Evolutionary conservation across 2,329 filamentous ascomycete species (phyloP), one percentile per base, ranked within the genome.

Genomic region (Pyrenophora tritici-repentis): DNA sequence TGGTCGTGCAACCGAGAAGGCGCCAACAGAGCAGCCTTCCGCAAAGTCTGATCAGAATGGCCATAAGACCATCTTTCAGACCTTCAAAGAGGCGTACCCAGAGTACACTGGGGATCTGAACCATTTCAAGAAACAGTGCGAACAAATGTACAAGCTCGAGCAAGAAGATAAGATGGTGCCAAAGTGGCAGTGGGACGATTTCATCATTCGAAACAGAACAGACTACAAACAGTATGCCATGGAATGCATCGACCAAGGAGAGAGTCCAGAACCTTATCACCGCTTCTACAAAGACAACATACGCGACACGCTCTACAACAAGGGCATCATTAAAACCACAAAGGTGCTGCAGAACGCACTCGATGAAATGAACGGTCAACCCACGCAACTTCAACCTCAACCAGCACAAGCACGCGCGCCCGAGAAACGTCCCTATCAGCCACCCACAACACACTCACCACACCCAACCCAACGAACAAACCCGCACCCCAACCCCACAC

Each of bases 121-220:
- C 10, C 71, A 74, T 34, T 75, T 75, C 50, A 17, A 53, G n/a
- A 60, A 54, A 2, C 59, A 62, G 34, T 74, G 71, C 44, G 53
- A 44, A 12, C 52, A 65, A 31, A 68, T 74, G 14, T 47, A 63
- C 16, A 40, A 57, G 17, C 57, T 74, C 6, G 65, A 71, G 13
- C 18, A 44, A 9, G 58, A 67, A 31, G 68, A 70, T 20, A 68
- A 61, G 32, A 70, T 71, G 66, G 62, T 71, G 12, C 66, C 72
- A 1, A 73, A 67, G 34, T 73, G 62, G 55, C 67, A 70, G 32
- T 75, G 73, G 73, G 73, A 75, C 42, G 73, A 75, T 39, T 75
- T 62, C 46, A 65, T 75, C 31, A 65, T 74, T 20, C 64, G 72
- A 13, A 65, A 70, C 47, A 53, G 58, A 20, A 68, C 53, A 4